These are phyloP conservation scores for Auriscalpium orientale DNA, from an alignment of 768 basidiomycete species.

Conservation along the genomic window DNA sequence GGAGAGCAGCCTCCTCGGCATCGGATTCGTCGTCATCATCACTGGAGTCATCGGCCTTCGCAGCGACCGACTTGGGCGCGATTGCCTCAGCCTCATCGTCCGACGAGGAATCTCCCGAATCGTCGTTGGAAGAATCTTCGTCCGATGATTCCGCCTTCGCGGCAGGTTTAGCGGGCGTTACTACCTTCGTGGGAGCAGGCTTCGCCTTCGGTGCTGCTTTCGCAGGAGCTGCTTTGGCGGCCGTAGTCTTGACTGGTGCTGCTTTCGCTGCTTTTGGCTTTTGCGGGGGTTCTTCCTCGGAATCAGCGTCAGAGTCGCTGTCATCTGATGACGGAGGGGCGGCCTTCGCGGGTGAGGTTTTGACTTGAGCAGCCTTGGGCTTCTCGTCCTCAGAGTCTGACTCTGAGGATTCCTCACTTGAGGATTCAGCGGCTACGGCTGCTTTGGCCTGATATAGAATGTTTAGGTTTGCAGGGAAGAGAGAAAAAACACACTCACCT, in stretches of 20 bases:
- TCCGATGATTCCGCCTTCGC: constrained; percentile 17
- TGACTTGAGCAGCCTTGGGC: constrained; percentile 30
- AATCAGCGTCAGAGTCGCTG: constrained; percentile 2
- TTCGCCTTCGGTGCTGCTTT: constrained; percentile 24
- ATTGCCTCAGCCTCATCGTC: constrained; percentile 16
- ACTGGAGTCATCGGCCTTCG: constrained; percentile 18
- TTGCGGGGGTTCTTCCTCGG: not conserved
- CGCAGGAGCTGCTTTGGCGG: constrained; percentile 17
- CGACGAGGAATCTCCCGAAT: constrained; percentile 19
- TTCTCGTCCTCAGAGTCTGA: constrained; percentile 31
- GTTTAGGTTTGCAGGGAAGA: not conserved
- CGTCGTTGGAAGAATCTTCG: constrained; percentile 22
- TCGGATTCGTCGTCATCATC: constrained; percentile 19
- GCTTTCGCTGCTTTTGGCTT: constrained; percentile 3
- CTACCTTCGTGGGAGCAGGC: not conserved
- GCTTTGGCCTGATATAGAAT: constrained; percentile 7
- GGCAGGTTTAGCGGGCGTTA: not conserved
- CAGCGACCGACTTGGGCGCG: constrained; percentile 7
- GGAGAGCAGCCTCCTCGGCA: constrained; percentile 18
- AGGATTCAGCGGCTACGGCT: constrained; percentile 16
- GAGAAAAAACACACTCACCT: not conserved
- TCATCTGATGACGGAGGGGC: constrained; percentile 18
- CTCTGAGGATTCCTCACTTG: constrained; percentile 23
- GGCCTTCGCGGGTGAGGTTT: constrained; percentile 19
- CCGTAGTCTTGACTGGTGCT: constrained; percentile 11